Evolutionary conservation across 2,329 filamentous ascomycete genomes (phyloP), one percentile per base, ranked within the genome.

Genomic region (Botrytis elliptica): DNA sequence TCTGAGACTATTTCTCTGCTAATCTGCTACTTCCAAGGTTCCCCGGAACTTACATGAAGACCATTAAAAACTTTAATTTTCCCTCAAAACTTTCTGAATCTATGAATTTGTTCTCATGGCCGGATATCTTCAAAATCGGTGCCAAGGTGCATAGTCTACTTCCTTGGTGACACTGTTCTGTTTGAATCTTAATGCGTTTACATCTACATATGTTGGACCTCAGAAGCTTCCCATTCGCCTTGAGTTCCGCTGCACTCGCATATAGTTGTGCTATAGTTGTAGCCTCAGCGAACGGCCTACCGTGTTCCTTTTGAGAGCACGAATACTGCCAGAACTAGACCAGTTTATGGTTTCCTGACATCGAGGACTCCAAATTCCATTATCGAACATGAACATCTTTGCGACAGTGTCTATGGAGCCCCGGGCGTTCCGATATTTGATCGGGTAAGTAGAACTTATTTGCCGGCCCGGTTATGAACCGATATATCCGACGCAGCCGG

Each of bases 241-340:
- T 38, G 33, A 67, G 14, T 36, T 67, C 16, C 1, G 25, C 25
- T 29, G 9, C 25, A 55, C 38, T 36, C n/a, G 65, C 65, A 67
- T 67, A 40, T 29, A 55, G 65, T 67, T 55, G 52, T 67, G 65
- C 46, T 18, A 67, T 20, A 66, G 46, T 33, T 67, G 65, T 36
- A 40, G 12, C 14, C 9, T 65, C 42, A 22, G 25, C 4, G 12
- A 16, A 65, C 8, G 33, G 18, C 10, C 25, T 40, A 46, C 8
- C 14, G 12, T 33, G n/a, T 29, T 57, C 52, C n/a, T 29, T 29
- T 18, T 57, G 52, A 57, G 6, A 29, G n/a, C 52, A 57, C n/a
- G 6, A 33, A 57, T 57, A 9, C 29, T 29, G 25, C 16, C 14
- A 40, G 46, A 4, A 44, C 42, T 29, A 25, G 16, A 18, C 42